Base-by-base conservation (phyloP, 495 filamentous ascomycete species). In the Lasiosphaeriaceae sp. region DNA sequence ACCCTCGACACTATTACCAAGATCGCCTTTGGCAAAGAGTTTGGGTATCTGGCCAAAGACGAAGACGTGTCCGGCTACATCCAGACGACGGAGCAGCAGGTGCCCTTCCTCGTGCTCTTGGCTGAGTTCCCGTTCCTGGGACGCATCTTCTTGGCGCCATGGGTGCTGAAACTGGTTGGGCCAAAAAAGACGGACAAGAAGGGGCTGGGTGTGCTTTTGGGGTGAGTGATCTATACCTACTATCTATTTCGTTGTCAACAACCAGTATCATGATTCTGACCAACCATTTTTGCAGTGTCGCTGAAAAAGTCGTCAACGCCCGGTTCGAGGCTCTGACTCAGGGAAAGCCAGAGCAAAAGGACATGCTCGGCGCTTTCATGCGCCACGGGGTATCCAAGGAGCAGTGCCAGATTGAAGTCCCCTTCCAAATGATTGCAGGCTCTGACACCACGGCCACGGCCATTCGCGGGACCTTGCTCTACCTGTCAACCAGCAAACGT, bases 391-490 rank as follows among this genome's bases (percentile, higher is more conserved):
- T 74, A 26, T 62, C 60, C 5, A 61, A 52, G 16, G 58, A 58
- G 52, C 57, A 74, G 44, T 67, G 62, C 58, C 62, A 70, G 45
- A 21, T 63, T 75, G 51, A 80, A 58, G 69, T 68, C 34, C 52
- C 72, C 9, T 65, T 78, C 21, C 72, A 77, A 58, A 74, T 74
- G 24, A 67, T 86, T 4, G 86, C 86, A 0, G 85, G 84, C 6
- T 80, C 83, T 2, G 86, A 89, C 55, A 87, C 85, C 17, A 85
- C 83, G 0, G 79, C 82, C 0, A 84, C 81, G 1, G 76, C 78
- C 11, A 77, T 87, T 58, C 77, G 78, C 46, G 74, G 71, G 1
- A 69, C 82, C 47, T 68, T 87, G 48, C 63, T 76, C 29, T 80
- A 81, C 59, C 64, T 87, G 24, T 59, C 83, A 7, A 64, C 69